Percentiles rank a stretch among this genome's conserved stretches.
These are phyloP conservation scores for Pseudomonodictys pantanalensis DNA, from an alignment of 495 filamentous ascomycete species.

Conservation along the genomic window DNA sequence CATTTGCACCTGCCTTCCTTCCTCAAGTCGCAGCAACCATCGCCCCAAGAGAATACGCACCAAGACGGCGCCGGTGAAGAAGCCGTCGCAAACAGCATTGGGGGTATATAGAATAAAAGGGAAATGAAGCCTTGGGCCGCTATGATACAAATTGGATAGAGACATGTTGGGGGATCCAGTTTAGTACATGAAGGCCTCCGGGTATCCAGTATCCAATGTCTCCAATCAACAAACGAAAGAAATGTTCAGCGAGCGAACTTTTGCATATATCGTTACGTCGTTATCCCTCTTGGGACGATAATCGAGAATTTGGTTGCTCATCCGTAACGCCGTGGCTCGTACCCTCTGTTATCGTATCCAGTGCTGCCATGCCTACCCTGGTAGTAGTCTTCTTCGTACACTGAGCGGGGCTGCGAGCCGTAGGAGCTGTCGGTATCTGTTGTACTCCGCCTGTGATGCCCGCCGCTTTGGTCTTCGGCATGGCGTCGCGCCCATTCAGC, in stretches of 20 bases:
- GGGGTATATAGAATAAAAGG: conserved; percentile 6
- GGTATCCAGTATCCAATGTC: neutral
- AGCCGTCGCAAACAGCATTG: neutral
- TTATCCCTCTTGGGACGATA: too few relatives aligned
- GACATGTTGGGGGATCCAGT: neutral
- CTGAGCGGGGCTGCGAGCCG: conserved; percentile 19
- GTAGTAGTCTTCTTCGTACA: conserved; percentile 27
- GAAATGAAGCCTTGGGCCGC: conserved; percentile 13
- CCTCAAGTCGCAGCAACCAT: too few relatives aligned
- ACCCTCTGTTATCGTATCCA: conserved; percentile 20
- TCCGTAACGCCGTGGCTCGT: conserved; percentile 24
- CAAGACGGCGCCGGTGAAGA: neutral
- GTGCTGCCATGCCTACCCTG: conserved; percentile 1
- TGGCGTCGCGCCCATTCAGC: conserved; percentile 30
- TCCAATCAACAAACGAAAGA: conserved; percentile 1
- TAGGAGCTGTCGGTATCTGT: conserved; percentile 19
- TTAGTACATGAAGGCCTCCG: neutral
- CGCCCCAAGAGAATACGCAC: too few relatives aligned
- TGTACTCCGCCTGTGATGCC: conserved; percentile 4
- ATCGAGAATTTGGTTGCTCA: too few relatives aligned
- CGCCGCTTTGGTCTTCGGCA: conserved; percentile 20
- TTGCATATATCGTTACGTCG: too few relatives aligned
- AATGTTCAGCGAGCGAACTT: neutral
- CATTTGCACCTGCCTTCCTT: too few relatives aligned
- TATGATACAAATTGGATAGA: neutral